Base-by-base conservation (phyloP, 345 rosid genomes). In the Lumnitzera racemosa region DNA sequence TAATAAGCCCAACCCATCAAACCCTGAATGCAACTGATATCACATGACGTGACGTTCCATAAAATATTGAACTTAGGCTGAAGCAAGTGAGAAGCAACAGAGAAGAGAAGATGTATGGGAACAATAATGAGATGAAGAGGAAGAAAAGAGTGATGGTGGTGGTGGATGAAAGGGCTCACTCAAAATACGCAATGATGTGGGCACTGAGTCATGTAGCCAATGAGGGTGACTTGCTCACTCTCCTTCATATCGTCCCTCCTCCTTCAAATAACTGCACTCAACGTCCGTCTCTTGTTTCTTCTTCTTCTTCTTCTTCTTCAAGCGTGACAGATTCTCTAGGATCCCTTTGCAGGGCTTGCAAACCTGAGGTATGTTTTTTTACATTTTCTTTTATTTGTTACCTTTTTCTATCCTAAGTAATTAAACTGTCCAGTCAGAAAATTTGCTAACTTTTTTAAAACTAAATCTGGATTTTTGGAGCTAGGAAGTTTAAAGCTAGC, bases 171-270 rank as follows among this genome's bases (percentile, higher is more conserved):
- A 73, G 73, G 27, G 78, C 96, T 0, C 79, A 81, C 52, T 83
- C 96, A 0, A 88, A 79, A 71, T 92, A 94, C 74, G 99, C 99
- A 27, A 88, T 94, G 99, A 88, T 94, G 77, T 94, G 96, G 96
- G 96, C 99, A 41, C 77, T 92, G 2, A 89, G 95, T 16, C 91
- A 94, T 79, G 79, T 83, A 2, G 80, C 83, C 55, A 81, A 84
- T 62, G 80, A 81, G 74, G 90, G 89, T 61, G 98, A 92, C 64
- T 79, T 82, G 65, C 81, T 92, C 65, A 89, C 96, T 72, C 78
- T 94, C 51, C 96, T 90, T 43, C 89, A 83, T 57, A 70, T 90
- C 47, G 29, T 86, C 12, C 75, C 79, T 60, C 83, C 82, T 16
- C 46, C 1, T 20, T 14, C 57, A 25, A 66, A 55, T 24, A 58